These are phyloP conservation scores for Trichothecium sympodiale DNA, from an alignment of 2,329 filamentous ascomycete species.

Conservation along the genomic window DNA sequence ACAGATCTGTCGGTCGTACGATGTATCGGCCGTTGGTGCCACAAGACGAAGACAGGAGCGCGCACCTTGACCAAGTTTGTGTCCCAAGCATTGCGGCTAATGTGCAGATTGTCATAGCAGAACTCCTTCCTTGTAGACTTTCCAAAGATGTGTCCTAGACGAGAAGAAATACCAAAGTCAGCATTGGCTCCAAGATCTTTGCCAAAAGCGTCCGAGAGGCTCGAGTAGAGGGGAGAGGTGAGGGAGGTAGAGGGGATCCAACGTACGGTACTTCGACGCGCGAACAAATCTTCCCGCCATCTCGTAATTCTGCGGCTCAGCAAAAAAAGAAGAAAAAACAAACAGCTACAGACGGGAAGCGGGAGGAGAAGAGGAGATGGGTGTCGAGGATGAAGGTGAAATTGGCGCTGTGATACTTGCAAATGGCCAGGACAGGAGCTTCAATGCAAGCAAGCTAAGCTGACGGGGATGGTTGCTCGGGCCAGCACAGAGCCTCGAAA, in stretches of 20 bases:
- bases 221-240: slow-evolving; percentile 3
- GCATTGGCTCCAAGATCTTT: slow-evolving; percentile 13
- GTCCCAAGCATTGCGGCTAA: slow-evolving; percentile 98
- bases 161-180: slow-evolving; percentile 11
- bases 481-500: too few species aligned
- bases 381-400: not conserved
- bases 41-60: slow-evolving; percentile 2
- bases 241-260: slow-evolving; percentile 10
- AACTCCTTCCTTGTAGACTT: slow-evolving; percentile 91
- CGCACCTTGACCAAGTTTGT: slow-evolving; percentile 93
- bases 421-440: slow-evolving; percentile 1
- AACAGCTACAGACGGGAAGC: slow-evolving; percentile 6
- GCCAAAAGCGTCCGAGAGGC: not conserved
- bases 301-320: too few species aligned
- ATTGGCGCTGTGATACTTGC: slow-evolving; percentile 1
- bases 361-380: not conserved
- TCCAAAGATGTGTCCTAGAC: slow-evolving; percentile 90
- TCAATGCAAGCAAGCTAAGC: slow-evolving; percentile 1
- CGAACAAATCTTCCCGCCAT: slow-evolving; percentile 58
- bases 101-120: slow-evolving; percentile 96
- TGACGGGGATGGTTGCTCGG: too few species aligned
- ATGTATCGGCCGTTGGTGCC: not conserved
- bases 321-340: slow-evolving; percentile 5
- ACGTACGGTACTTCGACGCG: slow-evolving; percentile 58
- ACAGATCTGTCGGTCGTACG: not conserved